Evolutionary conservation across 2,329 filamentous ascomycete genomes (phyloP).

Genomic region (Colletotrichum melonis): DNA sequence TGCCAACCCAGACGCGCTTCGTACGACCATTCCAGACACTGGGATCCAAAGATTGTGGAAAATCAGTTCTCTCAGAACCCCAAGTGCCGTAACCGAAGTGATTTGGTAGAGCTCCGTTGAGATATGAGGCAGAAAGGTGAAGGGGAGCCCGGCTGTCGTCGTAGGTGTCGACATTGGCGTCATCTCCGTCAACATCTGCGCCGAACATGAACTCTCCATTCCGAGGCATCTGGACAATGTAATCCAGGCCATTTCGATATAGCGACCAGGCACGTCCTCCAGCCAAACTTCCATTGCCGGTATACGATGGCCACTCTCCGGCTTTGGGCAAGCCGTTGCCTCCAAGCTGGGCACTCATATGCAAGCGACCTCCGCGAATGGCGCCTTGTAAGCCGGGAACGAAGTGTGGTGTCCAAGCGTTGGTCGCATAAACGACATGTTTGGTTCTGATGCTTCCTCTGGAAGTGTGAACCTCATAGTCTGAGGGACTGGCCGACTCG

Average conservation of each 20-base stretch:
- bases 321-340: not conserved
- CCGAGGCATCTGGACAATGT: too few species aligned
- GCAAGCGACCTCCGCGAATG: not conserved
- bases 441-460: not conserved
- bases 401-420: not conserved
- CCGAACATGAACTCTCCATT: too few species aligned
- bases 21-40: not conserved
- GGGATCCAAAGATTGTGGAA: not conserved
- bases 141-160: not conserved
- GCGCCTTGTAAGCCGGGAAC: not conserved
- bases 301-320: not conserved
- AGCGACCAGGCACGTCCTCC: too few species aligned
- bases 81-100: not conserved
- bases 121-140: not conserved
- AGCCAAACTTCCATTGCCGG: too few species aligned
- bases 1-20: not conserved
- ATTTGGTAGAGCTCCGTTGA: conserved; percentile 1
- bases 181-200: too few species aligned
- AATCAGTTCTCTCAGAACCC: not conserved
- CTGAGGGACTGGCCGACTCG: not conserved
- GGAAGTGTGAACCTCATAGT: not conserved
- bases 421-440: not conserved
- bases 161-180: too few species aligned
- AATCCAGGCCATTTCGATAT: too few species aligned
- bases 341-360: not conserved